Conservation (phyloP, 805 yeast species). For the fission yeast (Schizosaccharomyces pombe) region DNA sequence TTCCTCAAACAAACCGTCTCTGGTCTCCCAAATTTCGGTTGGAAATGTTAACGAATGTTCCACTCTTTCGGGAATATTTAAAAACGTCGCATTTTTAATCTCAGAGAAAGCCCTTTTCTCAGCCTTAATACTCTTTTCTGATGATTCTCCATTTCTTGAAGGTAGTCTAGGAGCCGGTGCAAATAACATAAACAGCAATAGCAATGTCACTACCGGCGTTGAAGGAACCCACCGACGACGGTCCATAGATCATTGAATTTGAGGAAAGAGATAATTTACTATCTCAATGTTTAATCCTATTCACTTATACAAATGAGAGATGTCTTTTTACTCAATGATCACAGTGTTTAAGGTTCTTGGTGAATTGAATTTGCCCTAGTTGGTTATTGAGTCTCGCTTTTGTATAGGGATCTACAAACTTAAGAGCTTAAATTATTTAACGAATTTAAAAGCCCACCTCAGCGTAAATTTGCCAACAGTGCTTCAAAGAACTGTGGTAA, state of each 20-base stretch:
- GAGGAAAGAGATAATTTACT: too few species aligned
- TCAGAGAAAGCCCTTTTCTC: not conserved
- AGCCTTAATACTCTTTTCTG: not conserved
- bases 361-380: too few species aligned
- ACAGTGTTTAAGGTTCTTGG: too few species aligned
- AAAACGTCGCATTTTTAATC: not conserved
- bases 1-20: not conserved
- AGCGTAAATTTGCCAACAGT: too few species aligned
- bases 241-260: not conserved
- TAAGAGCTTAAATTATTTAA: too few species aligned
- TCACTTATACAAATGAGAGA: too few species aligned
- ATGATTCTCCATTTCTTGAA: not conserved
- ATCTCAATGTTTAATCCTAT: too few species aligned
- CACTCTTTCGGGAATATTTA: not conserved
- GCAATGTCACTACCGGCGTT: not conserved
- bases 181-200: not conserved
- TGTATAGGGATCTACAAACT: too few species aligned
- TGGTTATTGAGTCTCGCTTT: too few species aligned
- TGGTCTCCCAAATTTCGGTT: not conserved
- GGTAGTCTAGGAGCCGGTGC: not conserved
- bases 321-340: too few species aligned
- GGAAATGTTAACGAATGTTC: not conserved
- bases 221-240: not conserved
- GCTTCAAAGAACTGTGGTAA: too few species aligned
- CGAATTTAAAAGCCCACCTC: too few species aligned